Conservation (phyloP, 768 basidiomycete genomes). For the Cubamyces sp. region DNA sequence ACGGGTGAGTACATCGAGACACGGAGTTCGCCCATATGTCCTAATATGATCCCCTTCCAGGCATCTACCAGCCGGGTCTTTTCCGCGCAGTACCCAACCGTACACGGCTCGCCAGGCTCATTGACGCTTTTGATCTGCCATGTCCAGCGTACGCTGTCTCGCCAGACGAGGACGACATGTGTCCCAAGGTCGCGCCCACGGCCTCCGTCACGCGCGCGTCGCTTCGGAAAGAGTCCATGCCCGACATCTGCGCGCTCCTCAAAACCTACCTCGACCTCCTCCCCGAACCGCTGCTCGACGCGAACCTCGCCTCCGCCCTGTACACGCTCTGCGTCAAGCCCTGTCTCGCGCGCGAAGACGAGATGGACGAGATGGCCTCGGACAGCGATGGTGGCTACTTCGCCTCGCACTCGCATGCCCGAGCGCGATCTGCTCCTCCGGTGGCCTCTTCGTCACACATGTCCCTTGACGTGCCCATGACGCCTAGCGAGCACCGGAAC, state of each 20-base stretch:
- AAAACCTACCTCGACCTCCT: constrained; percentile 52
- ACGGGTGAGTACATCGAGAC: constrained; percentile 37
- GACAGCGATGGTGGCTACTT: constrained; percentile 13
- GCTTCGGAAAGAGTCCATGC: constrained; percentile 42
- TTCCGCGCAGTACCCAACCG: constrained; percentile 49
- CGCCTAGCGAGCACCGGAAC: constrained; percentile 8
- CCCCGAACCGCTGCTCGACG: constrained; percentile 49
- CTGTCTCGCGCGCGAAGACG: constrained; percentile 41
- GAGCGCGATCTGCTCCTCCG: constrained; percentile 16
- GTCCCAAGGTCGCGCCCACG: constrained; percentile 11
- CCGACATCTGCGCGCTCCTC: constrained; percentile 50
- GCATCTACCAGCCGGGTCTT: constrained; percentile 47
- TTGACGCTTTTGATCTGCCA: constrained; percentile 42
- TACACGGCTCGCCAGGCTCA: constrained; percentile 43
- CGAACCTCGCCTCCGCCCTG: constrained; percentile 45
- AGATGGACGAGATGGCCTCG: constrained; percentile 14
- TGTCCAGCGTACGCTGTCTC: background rate
- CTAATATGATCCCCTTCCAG: constrained; percentile 29
- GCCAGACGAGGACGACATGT: constrained; percentile 10
- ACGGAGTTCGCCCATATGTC: too few species aligned
- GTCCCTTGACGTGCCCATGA: constrained; percentile 4
- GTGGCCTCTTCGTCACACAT: background rate
- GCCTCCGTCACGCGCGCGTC: constrained; percentile 30
- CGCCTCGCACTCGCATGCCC: background rate
- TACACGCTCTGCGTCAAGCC: constrained; percentile 46